These are phyloP conservation scores for Gnetum montanum DNA, from an alignment of 75 land plant species.

Conservation along the genomic window DNA sequence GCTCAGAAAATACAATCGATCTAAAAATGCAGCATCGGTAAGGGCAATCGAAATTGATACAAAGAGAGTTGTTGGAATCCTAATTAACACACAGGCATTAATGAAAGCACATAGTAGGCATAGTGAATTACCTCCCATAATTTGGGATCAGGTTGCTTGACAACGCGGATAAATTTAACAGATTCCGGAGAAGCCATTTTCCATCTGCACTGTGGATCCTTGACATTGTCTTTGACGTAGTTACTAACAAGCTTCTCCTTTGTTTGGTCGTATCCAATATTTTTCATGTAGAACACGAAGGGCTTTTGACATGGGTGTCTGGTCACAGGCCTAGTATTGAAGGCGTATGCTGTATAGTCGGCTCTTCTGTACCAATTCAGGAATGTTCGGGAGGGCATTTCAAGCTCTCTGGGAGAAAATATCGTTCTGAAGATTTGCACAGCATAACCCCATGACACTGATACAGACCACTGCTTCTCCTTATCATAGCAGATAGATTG, in stretches of 20 bases:
- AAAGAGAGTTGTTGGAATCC: too few relatives aligned
- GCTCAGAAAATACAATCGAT: too few relatives aligned
- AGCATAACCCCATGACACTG: constrained; percentile 59
- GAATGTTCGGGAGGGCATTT: constrained; percentile 53
- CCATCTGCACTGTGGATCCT: constrained; percentile 28
- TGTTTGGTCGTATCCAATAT: constrained; percentile 4
- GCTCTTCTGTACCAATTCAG: constrained; percentile 49
- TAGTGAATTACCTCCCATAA: constrained; percentile 21
- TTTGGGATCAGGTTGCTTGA: constrained; percentile 22
- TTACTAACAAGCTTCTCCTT: constrained; percentile 22
- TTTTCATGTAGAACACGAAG: constrained; percentile 29
- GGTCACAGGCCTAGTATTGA: constrained; percentile 52
- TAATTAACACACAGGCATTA: too few relatives aligned
- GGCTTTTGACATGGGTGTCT: constrained; percentile 50
- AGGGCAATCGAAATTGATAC: too few relatives aligned
- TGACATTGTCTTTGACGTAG: constrained; percentile 8
- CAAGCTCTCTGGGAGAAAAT: constrained; percentile 58
- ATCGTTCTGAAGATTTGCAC: constrained; percentile 48
- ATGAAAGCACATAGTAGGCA: too few relatives aligned
- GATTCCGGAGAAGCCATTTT: constrained; percentile 30
- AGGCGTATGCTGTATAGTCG: constrained; percentile 44
- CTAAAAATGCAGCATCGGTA: too few relatives aligned
- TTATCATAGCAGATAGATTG: constrained; percentile 65
- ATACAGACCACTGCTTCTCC: constrained; percentile 36
- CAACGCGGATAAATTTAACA: constrained; percentile 20